Evolutionary conservation across 2,329 filamentous ascomycete species (phyloP), one percentile per base, ranked within the genome.

Genomic region (Pyricularia sp.): DNA sequence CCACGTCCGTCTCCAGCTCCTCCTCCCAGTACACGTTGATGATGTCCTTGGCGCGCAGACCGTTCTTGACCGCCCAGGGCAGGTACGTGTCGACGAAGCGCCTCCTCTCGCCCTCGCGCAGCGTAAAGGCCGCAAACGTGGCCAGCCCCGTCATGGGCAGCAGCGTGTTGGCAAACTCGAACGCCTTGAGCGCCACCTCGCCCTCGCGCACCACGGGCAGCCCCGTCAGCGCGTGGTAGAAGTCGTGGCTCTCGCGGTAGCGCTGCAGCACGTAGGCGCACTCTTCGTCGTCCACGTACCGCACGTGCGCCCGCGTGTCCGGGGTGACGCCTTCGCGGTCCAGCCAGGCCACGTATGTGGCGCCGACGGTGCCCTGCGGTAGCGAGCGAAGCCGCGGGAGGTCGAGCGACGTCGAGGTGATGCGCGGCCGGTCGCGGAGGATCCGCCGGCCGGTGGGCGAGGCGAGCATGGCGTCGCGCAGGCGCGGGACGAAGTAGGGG

Each of bases 1-100:
- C 85, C 30, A 97, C 92, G 78, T 97, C 90, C 69, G 88, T 92
- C 81, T 94, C 90, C 73, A 99, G 80, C 81, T 94, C 87, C 82
- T 98, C 93, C 80, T 99, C 95, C 95, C 95, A 99, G 77, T 97
- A 99, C 1, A 99, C 90, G 78, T 97, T 97, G 73, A 99, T 94
- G 42, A 98, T 83, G 76, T 97, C 92, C 74, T 91, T 88, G 65
- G 88, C 86, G 69, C 86, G 81, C 72, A 93, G 78, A 17, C 95
- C 95, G 78, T 97, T 98, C 68, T 87, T 82, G 64, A 97, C 79
- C 50, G 95, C 95, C 95, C 95, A 99, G 0, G 95, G 95, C 68
- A 94, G 81, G 79, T 97, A 97, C 0, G 88, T 88, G 5, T 81
- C 79, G 75, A 86, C 90, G 75, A 98, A 95, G 69, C 90, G 82